Evolutionary conservation across 768 basidiomycete genomes (phyloP), one percentile per base, ranked within the genome.

Genomic region (Dioszegia crocea): DNA sequence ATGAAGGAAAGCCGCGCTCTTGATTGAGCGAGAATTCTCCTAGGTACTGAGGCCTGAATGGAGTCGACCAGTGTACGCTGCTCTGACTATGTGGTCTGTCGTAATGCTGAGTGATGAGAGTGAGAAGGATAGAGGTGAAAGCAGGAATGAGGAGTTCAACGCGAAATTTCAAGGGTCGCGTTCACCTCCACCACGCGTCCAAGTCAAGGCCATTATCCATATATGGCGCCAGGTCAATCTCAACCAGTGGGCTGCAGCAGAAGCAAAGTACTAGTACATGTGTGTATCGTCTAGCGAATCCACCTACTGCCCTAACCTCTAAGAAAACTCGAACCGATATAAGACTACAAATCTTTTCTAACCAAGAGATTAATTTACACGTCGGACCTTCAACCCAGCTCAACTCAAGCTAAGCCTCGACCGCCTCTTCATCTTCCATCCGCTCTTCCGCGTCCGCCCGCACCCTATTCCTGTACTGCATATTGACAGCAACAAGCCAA

Each of bases 401-500:
- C 40, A 43, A 38, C 9, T 44, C 31, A 56, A 57, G n/a, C n/a
- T n/a, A n/a, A 26, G 53, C 55, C 16, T 58, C 49, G 2, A 40
- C 26, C 33, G 49, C 61, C 44, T 53, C 51, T 23, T 48, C 47
- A 16, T 19, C n/a, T 24, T 19, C 45, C 30, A 36, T 40, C 50
- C 31, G 36, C 48, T 24, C 26, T 26, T 61, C 50, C 6, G 50
- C 39, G 45, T 60, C 57, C 33, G 62, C 68, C 17, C 63, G 38
- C 43, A 58, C 36, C 40, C 57, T 56, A 12, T 60, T 31, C 53
- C 59, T 65, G 48, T 60, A 75, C 21, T 64, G 67, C 5, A 68
- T 38, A 31, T 75, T 75, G 11, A 75, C 74, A 47, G 69, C 67
- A 1, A 75, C 63, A 17, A 75, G 19, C 68, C 69, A 67, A 27